Evolutionary conservation across 495 filamentous ascomycete genomes (phyloP).

Genomic region (Trichoderma asperelloides): DNA sequence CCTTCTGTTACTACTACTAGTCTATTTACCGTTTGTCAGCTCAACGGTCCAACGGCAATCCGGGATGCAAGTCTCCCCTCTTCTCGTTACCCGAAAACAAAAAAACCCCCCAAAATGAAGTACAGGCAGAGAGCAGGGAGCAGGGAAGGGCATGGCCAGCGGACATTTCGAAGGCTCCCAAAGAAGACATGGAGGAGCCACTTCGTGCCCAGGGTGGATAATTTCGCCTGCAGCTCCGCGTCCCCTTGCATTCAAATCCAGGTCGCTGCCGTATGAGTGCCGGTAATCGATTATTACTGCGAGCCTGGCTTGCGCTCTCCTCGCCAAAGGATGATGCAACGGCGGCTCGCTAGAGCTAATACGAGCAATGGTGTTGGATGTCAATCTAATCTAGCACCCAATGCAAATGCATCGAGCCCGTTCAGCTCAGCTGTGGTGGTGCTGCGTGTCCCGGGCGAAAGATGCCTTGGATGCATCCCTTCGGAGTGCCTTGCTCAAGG

Average conservation of each 20-base stretch:
- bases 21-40: too few relatives aligned
- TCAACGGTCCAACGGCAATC: neutral
- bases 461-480: neutral
- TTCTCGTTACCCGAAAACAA: too few relatives aligned
- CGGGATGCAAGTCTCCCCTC: neutral
- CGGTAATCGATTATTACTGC: too few relatives aligned
- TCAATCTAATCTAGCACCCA: too few relatives aligned
- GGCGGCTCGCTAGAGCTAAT: too few relatives aligned
- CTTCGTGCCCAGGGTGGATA: constrained; percentile 1
- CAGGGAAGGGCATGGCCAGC: neutral
- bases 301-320: too few relatives aligned
- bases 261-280: neutral
- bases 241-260: neutral
- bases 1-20: too few relatives aligned
- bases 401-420: too few relatives aligned
- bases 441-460: neutral
- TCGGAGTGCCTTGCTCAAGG: neutral
- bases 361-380: too few relatives aligned
- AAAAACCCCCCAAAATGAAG: neutral
- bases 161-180: neutral
- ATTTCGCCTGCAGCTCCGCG: constrained; percentile 1
- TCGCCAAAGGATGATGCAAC: too few relatives aligned
- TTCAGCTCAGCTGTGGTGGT: neutral
- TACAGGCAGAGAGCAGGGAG: neutral
- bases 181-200: neutral